A percentile compares a stretch with the other conserved stretches of the same genome.
These are phyloP conservation scores for Calophaca sinica DNA, from an alignment of 306 rosid genomes.

Conservation along the genomic window DNA sequence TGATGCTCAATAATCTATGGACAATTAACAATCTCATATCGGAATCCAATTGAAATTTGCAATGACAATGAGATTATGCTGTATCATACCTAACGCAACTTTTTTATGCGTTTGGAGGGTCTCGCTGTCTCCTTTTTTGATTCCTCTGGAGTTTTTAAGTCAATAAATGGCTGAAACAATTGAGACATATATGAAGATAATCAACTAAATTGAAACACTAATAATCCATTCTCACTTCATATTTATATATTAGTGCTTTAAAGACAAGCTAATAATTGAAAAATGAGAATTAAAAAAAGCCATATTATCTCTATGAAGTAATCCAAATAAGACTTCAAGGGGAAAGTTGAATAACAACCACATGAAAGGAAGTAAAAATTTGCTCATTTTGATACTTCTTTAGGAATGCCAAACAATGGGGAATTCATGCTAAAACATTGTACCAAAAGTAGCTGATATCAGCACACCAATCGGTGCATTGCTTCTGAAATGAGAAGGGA, in stretches of 20 bases:
- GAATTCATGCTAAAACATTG: slow-evolving; percentile 1
- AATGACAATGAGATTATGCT: slow-evolving; percentile 7
- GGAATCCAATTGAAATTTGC: slow-evolving; percentile 29
- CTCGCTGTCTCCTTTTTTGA: slow-evolving; percentile 73
- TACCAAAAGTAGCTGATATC: not conserved
- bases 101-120: slow-evolving; percentile 72
- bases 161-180: slow-evolving; percentile 85
- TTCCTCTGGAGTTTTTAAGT: slow-evolving; percentile 69
- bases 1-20: slow-evolving; percentile 13
- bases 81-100: slow-evolving; percentile 59
- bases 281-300: slow-evolving; percentile 1
- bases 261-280: not conserved
- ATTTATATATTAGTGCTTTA: slow-evolving; percentile 12
- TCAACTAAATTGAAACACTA: slow-evolving; percentile 35
- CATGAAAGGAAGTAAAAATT: not conserved
- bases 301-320: slow-evolving; percentile 1
- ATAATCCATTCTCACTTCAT: slow-evolving; percentile 16
- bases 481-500: not conserved
- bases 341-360: slow-evolving; percentile 8
- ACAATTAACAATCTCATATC: slow-evolving; percentile 1
- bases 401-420: not conserved
- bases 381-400: not conserved
- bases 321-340: slow-evolving; percentile 15
- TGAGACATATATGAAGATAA: slow-evolving; percentile 28
- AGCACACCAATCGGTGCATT: slow-evolving; percentile 9